Evolutionary conservation across 139 green algal species (phyloP), one percentile per base, ranked within the genome.

Genomic region (Chlorella sp.): DNA sequence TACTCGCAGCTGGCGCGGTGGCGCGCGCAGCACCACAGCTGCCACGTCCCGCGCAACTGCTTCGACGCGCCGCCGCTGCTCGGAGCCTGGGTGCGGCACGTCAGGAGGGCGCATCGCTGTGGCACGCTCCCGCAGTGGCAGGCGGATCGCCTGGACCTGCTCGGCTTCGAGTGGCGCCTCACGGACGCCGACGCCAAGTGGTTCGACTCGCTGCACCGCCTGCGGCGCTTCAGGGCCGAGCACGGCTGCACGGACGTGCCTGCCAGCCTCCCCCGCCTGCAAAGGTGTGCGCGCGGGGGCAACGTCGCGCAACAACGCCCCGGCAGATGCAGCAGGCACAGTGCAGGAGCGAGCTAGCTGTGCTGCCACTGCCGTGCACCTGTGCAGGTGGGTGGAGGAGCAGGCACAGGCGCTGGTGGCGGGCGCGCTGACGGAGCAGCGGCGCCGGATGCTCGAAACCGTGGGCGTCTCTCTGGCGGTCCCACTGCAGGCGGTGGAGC

Each of bases 1-100:
- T 76, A 73, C 34, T 23, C 31, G 27, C 77, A 76, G 32, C 77
- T 82, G 10, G 72, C 22, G 22, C 30, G 26, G 1, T 82, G 71
- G 71, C 61, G 51, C n/a, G 31, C 55, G 42, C 31, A 29, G 3
- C 70, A 76, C 33, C 32, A 72, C 23, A 62, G 17, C 10, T 71
- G 71, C 2, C 77, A 82, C 34, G 77, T 82, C 49, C 77, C 77
- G 2, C 68, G 77, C 35, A 69, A 69, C 60, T 82, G 77, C 72
- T 82, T 78, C 32, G 77, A 82, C 36, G 77, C 67, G 26, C 67
- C 77, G 5, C 77, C 77, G 2, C 60, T 75, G 60, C 72, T 82
- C 2, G 77, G 67, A 2, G 71, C 77, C 2, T 82, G 77, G 77
- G 77, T 78, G n/a, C 69, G 77, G 2, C 69, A 77, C 2, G 6